A percentile compares a stretch with the other conserved stretches of the same genome.
Evolutionary conservation across 2,329 filamentous ascomycete genomes (phyloP).

Genomic region (Colletotrichum incanum): DNA sequence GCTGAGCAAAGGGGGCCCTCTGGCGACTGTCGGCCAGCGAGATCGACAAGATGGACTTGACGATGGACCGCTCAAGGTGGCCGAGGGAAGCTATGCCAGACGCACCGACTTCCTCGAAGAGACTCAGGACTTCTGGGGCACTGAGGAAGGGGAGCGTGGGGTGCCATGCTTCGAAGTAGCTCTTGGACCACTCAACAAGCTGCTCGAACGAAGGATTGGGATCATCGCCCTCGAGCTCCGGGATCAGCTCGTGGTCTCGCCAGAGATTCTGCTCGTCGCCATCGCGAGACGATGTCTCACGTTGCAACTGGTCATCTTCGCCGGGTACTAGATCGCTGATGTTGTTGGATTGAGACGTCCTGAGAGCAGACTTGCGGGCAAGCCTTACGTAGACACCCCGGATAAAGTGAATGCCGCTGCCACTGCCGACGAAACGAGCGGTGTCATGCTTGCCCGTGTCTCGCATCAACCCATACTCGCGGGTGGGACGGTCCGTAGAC

Average conservation of each 20-base stretch:
- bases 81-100: constrained; percentile 50
- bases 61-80: constrained; percentile 58
- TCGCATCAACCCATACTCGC: constrained; percentile 63
- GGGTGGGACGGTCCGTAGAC: constrained; percentile 48
- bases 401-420: constrained; percentile 73
- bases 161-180: constrained; percentile 73
- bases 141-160: constrained; percentile 70
- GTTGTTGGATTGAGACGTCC: constrained; percentile 30
- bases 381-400: constrained; percentile 68
- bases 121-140: constrained; percentile 64
- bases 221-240: constrained; percentile 4
- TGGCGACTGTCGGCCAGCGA: constrained; percentile 69
- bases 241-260: constrained; percentile 54
- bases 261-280: constrained; percentile 52
- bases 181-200: constrained; percentile 64
- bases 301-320: constrained; percentile 67
- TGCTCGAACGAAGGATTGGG: constrained; percentile 60
- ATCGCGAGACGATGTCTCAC: constrained; percentile 27
- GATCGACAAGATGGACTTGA: constrained; percentile 68
- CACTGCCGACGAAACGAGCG: constrained; percentile 70
- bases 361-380: constrained; percentile 47
- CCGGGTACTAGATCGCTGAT: constrained; percentile 66
- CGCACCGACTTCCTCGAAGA: constrained; percentile 61
- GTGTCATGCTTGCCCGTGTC: constrained; percentile 62
- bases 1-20: constrained; percentile 45